Conservation (phyloP, 345 rosid genomes). For the Populus davidiana region DNA sequence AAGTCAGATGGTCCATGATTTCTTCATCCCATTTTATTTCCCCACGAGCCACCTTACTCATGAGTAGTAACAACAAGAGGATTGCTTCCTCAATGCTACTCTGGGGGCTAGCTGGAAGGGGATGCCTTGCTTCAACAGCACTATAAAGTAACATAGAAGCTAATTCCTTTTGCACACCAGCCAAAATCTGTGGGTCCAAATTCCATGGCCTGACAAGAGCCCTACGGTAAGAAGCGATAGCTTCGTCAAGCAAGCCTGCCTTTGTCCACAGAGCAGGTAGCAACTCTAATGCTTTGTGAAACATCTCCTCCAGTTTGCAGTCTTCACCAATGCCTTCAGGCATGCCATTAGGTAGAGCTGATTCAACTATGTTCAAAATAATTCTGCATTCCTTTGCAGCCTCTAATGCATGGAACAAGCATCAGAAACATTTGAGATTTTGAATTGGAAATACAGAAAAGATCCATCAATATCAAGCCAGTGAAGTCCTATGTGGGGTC, state of each 20-base stretch:
- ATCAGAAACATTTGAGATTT: conserved; percentile 18
- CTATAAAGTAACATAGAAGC: conserved; percentile 74
- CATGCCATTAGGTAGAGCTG: conserved; percentile 73
- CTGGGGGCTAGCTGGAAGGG: conserved; percentile 41
- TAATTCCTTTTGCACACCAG: conserved; percentile 68
- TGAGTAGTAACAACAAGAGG: conserved; percentile 64
- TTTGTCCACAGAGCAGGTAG: conserved; percentile 68
- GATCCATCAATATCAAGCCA: background rate
- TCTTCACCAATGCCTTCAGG: conserved; percentile 51
- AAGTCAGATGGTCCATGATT: conserved; percentile 75
- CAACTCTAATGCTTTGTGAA: conserved; percentile 80
- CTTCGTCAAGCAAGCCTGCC: conserved; percentile 67
- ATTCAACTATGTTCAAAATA: conserved; percentile 66
- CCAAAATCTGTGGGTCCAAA: conserved; percentile 69
- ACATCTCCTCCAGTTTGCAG: conserved; percentile 74
- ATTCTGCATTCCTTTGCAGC: conserved; percentile 89
- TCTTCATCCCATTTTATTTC: conserved; percentile 82
- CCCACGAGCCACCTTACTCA: conserved; percentile 59
- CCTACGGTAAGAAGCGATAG: conserved; percentile 65
- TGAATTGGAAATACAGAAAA: background rate
- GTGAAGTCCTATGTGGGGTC: background rate
- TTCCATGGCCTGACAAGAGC: conserved; percentile 84
- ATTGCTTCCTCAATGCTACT: conserved; percentile 78
- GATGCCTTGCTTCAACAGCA: conserved; percentile 60
- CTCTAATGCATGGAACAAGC: conserved; percentile 48